A percentile compares a stretch with the other conserved stretches of the same genome.
Conservation (phyloP, 768 basidiomycete species). For the Trametes cubensis region DNA sequence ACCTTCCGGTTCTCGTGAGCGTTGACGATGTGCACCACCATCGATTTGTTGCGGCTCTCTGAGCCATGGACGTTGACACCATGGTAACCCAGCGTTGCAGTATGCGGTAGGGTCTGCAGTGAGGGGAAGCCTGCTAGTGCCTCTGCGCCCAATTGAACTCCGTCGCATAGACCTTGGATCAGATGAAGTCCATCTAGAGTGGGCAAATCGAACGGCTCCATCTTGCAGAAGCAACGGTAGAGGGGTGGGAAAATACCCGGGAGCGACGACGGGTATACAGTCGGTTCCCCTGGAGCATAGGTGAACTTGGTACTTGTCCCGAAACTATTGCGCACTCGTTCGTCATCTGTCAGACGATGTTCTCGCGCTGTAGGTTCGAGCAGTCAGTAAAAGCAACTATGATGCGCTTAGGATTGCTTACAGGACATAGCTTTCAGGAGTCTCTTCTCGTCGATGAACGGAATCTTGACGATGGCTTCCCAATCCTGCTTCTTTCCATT, state of each 20-base stretch:
- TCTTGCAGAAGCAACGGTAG: slow-evolving; percentile 73
- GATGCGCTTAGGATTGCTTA: slow-evolving; percentile 39
- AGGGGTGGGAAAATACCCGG: slow-evolving; percentile 95
- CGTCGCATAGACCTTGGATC: slow-evolving; percentile 84
- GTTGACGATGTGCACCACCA: slow-evolving; percentile 86
- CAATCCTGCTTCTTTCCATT: slow-evolving; percentile 99
- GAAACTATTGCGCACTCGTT: slow-evolving; percentile 71
- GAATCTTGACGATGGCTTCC: slow-evolving; percentile 99
- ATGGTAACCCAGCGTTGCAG: slow-evolving; percentile 76
- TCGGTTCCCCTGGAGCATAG: slow-evolving; percentile 65
- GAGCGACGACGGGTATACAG: slow-evolving; percentile 84
- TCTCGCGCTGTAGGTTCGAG: slow-evolving; percentile 62
- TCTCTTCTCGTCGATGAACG: slow-evolving; percentile 87
- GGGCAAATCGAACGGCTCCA: slow-evolving; percentile 86
- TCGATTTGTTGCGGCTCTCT: slow-evolving; percentile 90
- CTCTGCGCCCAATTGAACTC: slow-evolving; percentile 80
- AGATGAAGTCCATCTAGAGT: slow-evolving; percentile 85
- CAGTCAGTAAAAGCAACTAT: neutral
- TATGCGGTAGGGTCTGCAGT: slow-evolving; percentile 83
- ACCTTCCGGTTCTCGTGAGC: slow-evolving; percentile 66
- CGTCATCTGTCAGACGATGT: slow-evolving; percentile 73
- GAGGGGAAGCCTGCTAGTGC: slow-evolving; percentile 97
- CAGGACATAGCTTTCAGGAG: slow-evolving; percentile 82
- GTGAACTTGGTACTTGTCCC: slow-evolving; percentile 82
- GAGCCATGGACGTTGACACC: slow-evolving; percentile 91